Base-by-base conservation (phyloP, 495 filamentous ascomycete genomes). In the Penicillium dipodomyicola region DNA sequence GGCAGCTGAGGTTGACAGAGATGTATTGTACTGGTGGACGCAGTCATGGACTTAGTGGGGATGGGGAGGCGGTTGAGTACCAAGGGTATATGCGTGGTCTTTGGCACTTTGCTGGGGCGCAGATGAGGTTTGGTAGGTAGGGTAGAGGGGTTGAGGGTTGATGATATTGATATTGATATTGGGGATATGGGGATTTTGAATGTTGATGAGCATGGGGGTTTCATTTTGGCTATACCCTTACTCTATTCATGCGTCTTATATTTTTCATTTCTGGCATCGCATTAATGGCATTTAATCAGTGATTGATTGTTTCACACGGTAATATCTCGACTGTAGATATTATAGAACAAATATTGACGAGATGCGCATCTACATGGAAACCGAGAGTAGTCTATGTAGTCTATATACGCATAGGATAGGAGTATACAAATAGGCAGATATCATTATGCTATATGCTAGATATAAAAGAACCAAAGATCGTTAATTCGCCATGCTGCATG, bases 1-100 rank as follows among this genome's bases (percentile, higher is more conserved):
- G 94, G 94, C 94, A 96, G 71, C 80, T 97, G 45, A 80, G 94
- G 35, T 73, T 98, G 58, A 97, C 93, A 2, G 94, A 98, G 80
- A 97, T 98, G 57, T 96, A 89, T 52, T 80, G 78, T 56, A 79
- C 78, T 7, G 77, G 79, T 5, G 74, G 75, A 43, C 79, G 69
- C 33, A 74, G 59, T 46, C 73, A 73, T 48, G 67, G 65, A 15
- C 49, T 72, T 29, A 67, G 58, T 15, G 75, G 71, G 1, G 68
- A 64, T 56, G 68, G 70, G 12, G 74, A 73, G 58, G 85, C 84
- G 0, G 93, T 97, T 15, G 92, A 89, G 51, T 98, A 98, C 71
- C 92, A 96, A 67, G 87, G 95, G 10, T 98, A 97, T 65, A 80
- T 96, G 49, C 74, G 88, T 40, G 92, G 85, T 1, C 70, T 98